A percentile compares a stretch with the other conserved stretches of the same genome.
phyloP scores from a whole-genome alignment of 176 grass and related monocot genomes.

The Oryza coarctata region DNA sequence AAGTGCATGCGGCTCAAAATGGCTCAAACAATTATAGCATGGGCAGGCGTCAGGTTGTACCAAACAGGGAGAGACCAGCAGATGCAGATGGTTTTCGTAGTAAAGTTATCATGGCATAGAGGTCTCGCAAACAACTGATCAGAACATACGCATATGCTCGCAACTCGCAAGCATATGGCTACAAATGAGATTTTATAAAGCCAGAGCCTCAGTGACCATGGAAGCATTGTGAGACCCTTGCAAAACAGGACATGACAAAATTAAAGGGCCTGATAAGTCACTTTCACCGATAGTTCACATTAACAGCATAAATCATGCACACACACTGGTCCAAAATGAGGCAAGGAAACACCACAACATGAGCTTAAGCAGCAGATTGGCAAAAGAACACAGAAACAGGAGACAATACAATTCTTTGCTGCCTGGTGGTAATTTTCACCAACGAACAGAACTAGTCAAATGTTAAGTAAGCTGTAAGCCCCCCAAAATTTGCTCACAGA shows the following conservation, averaged over 20 bases:
- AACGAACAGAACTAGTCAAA: background rate
- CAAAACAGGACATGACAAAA: background rate
- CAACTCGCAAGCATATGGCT: too few species aligned
- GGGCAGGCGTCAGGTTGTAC: too few species aligned
- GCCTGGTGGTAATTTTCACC: slow-evolving; percentile 23
- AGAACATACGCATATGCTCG: too few species aligned
- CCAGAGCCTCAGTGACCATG: background rate
- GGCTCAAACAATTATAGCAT: too few species aligned
- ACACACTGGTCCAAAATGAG: background rate
- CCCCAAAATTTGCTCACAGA: background rate
- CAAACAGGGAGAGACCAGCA: too few species aligned
- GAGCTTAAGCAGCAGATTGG: background rate
- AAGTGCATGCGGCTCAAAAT: too few species aligned
- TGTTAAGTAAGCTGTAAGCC: background rate
- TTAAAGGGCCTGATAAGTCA: background rate
- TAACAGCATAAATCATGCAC: background rate
- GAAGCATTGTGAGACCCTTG: background rate
- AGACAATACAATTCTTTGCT: slow-evolving; percentile 26
- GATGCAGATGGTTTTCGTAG: too few species aligned
- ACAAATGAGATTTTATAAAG: too few species aligned
- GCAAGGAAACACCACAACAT: too few species aligned
- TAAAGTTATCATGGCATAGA: too few species aligned
- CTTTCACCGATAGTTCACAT: background rate
- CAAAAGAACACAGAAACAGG: background rate
- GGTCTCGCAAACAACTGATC: too few species aligned